Evolutionary conservation across 176 grass and related monocot species (phyloP), one percentile per base, ranked within the genome.

Genomic region (Luzula sylvatica): DNA sequence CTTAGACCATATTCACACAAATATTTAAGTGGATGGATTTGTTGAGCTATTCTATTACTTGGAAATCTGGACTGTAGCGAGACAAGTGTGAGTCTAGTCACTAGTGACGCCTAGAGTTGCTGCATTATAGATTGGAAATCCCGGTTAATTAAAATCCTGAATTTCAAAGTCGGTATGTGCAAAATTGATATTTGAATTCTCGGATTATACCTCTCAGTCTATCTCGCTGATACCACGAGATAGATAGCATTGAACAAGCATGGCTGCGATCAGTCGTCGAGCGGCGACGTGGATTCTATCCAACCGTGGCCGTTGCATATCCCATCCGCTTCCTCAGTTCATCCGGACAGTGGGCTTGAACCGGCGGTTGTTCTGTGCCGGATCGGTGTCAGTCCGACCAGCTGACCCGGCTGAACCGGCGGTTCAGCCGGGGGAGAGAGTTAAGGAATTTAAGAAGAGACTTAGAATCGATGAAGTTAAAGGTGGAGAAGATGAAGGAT

Each of bases 391-490:
- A 3, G 44, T 68, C 0, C 8, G 63, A 11, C 67, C 66, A 6
- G 51, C 64, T 2, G 52, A 49, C 14, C 15, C 55, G 6, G 40
- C 59, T 4, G 55, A 28, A 14, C 12, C 60, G 15, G n/a, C 44
- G 5, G n/a, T 16, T 23, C 65, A 38, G 69, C n/a, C 40, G 12
- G 77, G 63, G 38, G 74, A 82, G 42, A 61, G 56, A 16, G 80
- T 96, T 32, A 68, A 82, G 11, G 71, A 86, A 71, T 96, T 89
- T 75, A 56, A 72, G 38, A 62, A 72, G 71, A 43, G 92, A 38
- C 20, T 86, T 40, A 69, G 65, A 40, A 77, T 96, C 14, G 72
- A 71, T 0, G 80, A 86, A 29, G 81, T 96, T 26, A 96, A 89
- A 58, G 84, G 81, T 5, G 81, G 81, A 20, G 63, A 61, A 23